phyloP scores from a whole-genome alignment of 106 monocot species.

The Triglochin maritima region DNA sequence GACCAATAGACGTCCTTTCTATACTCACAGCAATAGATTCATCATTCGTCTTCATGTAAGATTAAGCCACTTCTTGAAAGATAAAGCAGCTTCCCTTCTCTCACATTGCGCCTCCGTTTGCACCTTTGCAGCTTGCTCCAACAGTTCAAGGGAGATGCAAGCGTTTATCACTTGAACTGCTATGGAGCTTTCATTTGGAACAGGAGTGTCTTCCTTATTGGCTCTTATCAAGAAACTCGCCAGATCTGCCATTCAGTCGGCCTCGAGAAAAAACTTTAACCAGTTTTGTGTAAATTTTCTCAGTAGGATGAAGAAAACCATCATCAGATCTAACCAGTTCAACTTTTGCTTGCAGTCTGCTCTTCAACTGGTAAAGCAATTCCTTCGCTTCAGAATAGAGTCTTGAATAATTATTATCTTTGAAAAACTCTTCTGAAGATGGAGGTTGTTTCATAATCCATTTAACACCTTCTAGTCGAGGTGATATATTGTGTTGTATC shows the following conservation, averaged over 20 bases:
- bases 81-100: slow-evolving; percentile 33
- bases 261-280: slow-evolving; percentile 65
- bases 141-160: slow-evolving; percentile 55
- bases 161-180: slow-evolving; percentile 75
- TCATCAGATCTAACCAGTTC: slow-evolving; percentile 55
- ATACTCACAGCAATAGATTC: too few species aligned
- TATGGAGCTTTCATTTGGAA: slow-evolving; percentile 55
- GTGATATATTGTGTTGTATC: slow-evolving; percentile 1
- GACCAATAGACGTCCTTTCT: too few species aligned
- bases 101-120: slow-evolving; percentile 60
- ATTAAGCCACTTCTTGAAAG: slow-evolving; percentile 27
- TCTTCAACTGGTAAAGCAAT: slow-evolving; percentile 33
- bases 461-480: background rate
- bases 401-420: slow-evolving; percentile 43
- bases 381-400: slow-evolving; percentile 52
- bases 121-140: slow-evolving; percentile 66
- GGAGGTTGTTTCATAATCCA: slow-evolving; percentile 28
- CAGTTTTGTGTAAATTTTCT: slow-evolving; percentile 85
- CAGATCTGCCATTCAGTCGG: slow-evolving; percentile 51
- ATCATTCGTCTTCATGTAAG: background rate
- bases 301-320: slow-evolving; percentile 92
- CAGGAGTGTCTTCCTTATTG: slow-evolving; percentile 55
- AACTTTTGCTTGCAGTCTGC: slow-evolving; percentile 39
- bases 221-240: slow-evolving; percentile 60
- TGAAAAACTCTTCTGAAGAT: slow-evolving; percentile 46